phyloP scores from a whole-genome alignment of 306 rosid species.

The Lupinus albus region DNA sequence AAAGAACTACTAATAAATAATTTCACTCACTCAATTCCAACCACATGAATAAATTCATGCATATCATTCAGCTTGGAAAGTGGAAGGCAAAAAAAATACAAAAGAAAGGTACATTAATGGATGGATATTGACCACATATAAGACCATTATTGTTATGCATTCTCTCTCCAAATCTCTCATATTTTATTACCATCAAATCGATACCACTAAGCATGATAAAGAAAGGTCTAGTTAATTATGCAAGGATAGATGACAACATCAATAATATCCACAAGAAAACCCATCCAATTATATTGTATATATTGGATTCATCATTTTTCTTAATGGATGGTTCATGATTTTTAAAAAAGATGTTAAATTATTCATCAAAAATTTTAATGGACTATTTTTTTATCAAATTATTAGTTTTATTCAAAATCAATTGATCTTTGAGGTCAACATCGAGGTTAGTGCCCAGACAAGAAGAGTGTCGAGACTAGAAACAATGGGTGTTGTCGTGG shows the following conservation, averaged over 20 bases:
- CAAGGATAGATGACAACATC: background rate
- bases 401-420: too few species aligned
- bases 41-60: conserved; percentile 13
- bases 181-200: conserved; percentile 13
- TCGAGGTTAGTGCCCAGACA: too few species aligned
- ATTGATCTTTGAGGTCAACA: too few species aligned
- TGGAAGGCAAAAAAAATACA: background rate
- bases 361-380: too few species aligned
- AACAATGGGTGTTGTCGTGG: too few species aligned
- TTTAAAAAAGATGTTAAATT: too few species aligned
- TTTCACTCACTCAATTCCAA: background rate
- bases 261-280: background rate
- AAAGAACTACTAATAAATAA: background rate
- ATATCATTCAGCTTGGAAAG: background rate
- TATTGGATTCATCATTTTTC: too few species aligned
- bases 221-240: conserved; percentile 20
- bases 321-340: too few species aligned
- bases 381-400: too few species aligned
- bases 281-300: too few species aligned
- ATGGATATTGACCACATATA: conserved; percentile 4
- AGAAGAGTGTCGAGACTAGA: too few species aligned
- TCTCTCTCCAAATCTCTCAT: conserved; percentile 34
- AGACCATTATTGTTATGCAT: background rate
- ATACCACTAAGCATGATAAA: conserved; percentile 8
- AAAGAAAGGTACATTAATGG: background rate